Evolutionary conservation across 2,329 filamentous ascomycete genomes (phyloP).

Genomic region (Emergomyces pasteurianus): DNA sequence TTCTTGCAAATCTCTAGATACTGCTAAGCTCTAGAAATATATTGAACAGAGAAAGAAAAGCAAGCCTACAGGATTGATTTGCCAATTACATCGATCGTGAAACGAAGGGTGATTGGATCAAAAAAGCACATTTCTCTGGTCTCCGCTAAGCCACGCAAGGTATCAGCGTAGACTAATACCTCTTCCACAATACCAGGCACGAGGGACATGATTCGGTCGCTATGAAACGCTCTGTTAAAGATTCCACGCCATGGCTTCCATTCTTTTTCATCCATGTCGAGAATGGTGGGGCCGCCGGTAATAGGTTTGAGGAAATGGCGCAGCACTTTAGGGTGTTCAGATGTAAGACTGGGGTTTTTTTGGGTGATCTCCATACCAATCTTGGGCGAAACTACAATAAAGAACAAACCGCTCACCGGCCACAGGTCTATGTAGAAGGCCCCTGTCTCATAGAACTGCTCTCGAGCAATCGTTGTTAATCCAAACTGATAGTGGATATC

Average conservation of each 20-base stretch:
- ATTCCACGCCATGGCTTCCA: conserved; percentile 35
- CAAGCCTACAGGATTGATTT: background rate
- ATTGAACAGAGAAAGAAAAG: background rate
- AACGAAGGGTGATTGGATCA: conserved; percentile 27
- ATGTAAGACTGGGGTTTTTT: background rate
- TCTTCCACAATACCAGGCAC: conserved; percentile 23
- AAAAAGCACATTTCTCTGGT: conserved; percentile 27
- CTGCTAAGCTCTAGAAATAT: background rate
- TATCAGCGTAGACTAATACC: conserved; percentile 19
- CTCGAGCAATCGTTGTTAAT: conserved; percentile 22
- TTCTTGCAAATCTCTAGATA: background rate
- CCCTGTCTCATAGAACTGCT: conserved; percentile 23
- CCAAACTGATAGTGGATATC: conserved; percentile 25
- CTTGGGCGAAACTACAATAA: conserved; percentile 29
- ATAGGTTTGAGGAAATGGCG: conserved; percentile 23
- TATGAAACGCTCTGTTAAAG: conserved; percentile 28
- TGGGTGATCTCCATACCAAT: conserved; percentile 27
- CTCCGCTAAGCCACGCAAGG: conserved; percentile 24
- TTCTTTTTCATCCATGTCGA: conserved; percentile 24
- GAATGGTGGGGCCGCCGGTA: conserved; percentile 26
- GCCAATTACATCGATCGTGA: conserved; percentile 23
- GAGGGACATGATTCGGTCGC: conserved; percentile 19
- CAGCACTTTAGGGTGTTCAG: conserved; percentile 22
- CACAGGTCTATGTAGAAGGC: conserved; percentile 36
- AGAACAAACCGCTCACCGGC: conserved; percentile 25